phyloP scores from a whole-genome alignment of 2,329 filamentous ascomycete genomes.

The Trichoderma koningii region DNA sequence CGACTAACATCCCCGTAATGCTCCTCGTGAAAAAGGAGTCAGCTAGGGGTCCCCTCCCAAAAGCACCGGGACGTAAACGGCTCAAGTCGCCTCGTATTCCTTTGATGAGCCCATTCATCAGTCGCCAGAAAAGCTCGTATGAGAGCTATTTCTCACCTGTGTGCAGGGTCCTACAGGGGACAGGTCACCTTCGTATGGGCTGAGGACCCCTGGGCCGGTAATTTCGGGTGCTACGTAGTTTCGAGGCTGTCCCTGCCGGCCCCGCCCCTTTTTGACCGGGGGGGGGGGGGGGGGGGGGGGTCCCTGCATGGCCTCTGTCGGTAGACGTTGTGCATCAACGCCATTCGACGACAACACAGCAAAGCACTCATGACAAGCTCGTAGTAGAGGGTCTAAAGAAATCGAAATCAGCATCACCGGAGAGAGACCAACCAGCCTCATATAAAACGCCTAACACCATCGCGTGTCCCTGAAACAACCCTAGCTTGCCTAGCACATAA shows the following conservation, averaged over 20 bases:
- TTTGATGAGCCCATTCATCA: slow-evolving; percentile 3
- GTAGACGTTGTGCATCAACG: background rate
- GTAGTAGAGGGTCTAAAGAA: too few species aligned
- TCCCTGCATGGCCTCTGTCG: slow-evolving; percentile 11
- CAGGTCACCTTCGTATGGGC: background rate
- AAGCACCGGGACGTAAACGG: background rate
- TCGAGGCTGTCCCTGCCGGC: background rate
- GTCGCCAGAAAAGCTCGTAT: too few species aligned
- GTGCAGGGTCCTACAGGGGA: background rate
- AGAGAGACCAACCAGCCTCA: background rate
- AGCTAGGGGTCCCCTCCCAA: background rate
- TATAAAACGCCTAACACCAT: background rate
- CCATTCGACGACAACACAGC: too few species aligned
- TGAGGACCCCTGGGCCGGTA: slow-evolving; percentile 10
- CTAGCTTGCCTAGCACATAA: slow-evolving; percentile 20
- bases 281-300: too few species aligned
- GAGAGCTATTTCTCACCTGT: too few species aligned
- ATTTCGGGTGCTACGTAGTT: slow-evolving; percentile 17
- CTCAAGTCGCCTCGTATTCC: slow-evolving; percentile 18
- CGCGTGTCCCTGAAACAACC: slow-evolving; percentile 12
- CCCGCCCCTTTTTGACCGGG: background rate
- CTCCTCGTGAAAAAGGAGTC: background rate
- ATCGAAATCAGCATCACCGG: too few species aligned
- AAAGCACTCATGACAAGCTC: too few species aligned
- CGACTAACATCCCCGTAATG: background rate